Percentiles rank a stretch among this genome's conserved stretches.
phyloP scores from a whole-genome alignment of 768 basidiomycete genomes.

The Calvatia gigantea region DNA sequence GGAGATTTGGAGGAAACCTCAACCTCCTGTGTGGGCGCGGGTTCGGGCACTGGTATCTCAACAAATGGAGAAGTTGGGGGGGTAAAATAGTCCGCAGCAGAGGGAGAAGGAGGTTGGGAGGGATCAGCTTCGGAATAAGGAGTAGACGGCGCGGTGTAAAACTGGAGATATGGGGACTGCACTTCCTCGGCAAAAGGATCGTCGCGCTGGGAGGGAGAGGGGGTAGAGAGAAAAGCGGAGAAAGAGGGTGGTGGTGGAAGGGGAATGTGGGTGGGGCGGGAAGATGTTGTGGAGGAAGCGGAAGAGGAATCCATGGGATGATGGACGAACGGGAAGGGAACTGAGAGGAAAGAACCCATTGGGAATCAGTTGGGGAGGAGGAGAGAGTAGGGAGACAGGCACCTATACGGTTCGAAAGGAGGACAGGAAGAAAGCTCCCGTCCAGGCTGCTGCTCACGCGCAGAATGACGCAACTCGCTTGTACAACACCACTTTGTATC shows the following conservation, averaged over 20 bases:
- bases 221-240: slow-evolving; percentile 33
- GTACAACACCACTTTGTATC: slow-evolving; percentile 8
- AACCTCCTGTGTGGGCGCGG: slow-evolving; percentile 23
- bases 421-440: slow-evolving; percentile 3
- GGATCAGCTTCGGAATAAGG: slow-evolving; percentile 29
- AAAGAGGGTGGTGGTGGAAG: slow-evolving; percentile 29
- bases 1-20: slow-evolving; percentile 18
- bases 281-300: neutral
- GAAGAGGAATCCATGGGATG: slow-evolving; percentile 11
- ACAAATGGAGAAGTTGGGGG: slow-evolving; percentile 36
- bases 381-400: slow-evolving; percentile 7
- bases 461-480: slow-evolving; percentile 13
- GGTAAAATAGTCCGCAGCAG: slow-evolving; percentile 28
- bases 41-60: slow-evolving; percentile 19
- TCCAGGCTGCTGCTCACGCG: slow-evolving; percentile 8
- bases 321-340: slow-evolving; percentile 7
- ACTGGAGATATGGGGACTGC: slow-evolving; percentile 29
- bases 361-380: slow-evolving; percentile 9
- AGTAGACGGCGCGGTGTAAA: slow-evolving; percentile 47
- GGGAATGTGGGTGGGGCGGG: slow-evolving; percentile 27
- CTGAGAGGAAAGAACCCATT: slow-evolving; percentile 13
- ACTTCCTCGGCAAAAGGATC: slow-evolving; percentile 24
- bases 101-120: slow-evolving; percentile 23
- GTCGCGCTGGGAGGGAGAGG: slow-evolving; percentile 25
- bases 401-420: slow-evolving; percentile 6